Conservation (phyloP, 306 rosid species). For the Pterocarpus macrocarpus region DNA sequence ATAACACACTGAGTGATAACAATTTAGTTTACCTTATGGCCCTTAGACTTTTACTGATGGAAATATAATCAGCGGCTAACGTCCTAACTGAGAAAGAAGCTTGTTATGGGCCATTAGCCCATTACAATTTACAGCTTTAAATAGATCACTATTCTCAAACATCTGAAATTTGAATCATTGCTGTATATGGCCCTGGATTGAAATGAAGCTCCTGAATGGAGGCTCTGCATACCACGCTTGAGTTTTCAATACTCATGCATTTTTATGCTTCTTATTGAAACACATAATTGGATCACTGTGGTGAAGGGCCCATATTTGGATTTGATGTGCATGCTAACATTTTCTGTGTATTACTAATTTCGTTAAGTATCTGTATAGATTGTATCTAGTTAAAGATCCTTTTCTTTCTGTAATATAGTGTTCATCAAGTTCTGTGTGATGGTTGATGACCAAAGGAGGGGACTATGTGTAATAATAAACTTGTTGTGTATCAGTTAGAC, state of each 20-base stretch:
- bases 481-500: slow-evolving; percentile 2
- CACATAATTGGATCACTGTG: slow-evolving; percentile 6
- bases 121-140: neutral
- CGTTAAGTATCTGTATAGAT: neutral
- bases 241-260: neutral
- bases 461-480: slow-evolving; percentile 10
- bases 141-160: neutral
- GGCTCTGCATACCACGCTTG: slow-evolving; percentile 1
- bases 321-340: slow-evolving; percentile 9
- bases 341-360: slow-evolving; percentile 18
- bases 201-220: neutral
- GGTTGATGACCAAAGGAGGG: slow-evolving; percentile 6
- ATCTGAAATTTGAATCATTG: neutral
- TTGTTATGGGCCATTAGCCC: neutral
- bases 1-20: neutral
- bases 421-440: slow-evolving; percentile 1
- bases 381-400: slow-evolving; percentile 1
- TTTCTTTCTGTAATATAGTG: neutral
- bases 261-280: slow-evolving; percentile 5
- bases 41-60: neutral
- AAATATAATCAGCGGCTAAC: neutral
- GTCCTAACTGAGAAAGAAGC: slow-evolving; percentile 16
- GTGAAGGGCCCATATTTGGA: neutral
- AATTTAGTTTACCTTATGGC: slow-evolving; percentile 8
- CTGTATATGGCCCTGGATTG: slow-evolving; percentile 28